Conservation (phyloP, 257 asterid species). For the Fraxinus quadrangulata region DNA sequence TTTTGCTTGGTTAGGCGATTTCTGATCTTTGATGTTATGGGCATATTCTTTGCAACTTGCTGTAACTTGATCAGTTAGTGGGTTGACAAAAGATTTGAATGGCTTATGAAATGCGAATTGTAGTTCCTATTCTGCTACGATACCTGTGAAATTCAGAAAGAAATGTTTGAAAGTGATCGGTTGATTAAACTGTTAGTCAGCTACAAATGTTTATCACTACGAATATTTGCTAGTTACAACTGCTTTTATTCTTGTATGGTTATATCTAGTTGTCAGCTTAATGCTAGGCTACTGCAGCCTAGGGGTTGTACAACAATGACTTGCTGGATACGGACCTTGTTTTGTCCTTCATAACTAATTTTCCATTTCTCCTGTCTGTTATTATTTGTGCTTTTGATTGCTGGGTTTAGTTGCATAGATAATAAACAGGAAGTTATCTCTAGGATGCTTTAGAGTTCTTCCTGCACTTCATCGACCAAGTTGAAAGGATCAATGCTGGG, state of each 20-base stretch:
- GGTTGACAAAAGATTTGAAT: not conserved
- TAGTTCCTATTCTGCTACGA: slow-evolving; percentile 11
- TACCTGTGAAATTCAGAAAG: slow-evolving; percentile 12
- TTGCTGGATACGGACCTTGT: slow-evolving; percentile 5
- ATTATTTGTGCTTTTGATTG: slow-evolving; percentile 14
- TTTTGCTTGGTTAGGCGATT: not conserved
- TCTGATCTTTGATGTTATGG: slow-evolving; percentile 3
- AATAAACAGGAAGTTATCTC: slow-evolving; percentile 31
- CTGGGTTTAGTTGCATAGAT: slow-evolving; percentile 14
- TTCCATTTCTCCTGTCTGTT: slow-evolving; percentile 1
- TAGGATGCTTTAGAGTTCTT: slow-evolving; percentile 98
- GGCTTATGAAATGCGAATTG: not conserved
- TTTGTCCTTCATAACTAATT: slow-evolving; percentile 12
- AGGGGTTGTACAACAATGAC: slow-evolving; percentile 1
- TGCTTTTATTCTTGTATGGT: slow-evolving; percentile 9
- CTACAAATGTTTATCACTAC: slow-evolving; percentile 1
- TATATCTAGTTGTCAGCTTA: slow-evolving; percentile 15
- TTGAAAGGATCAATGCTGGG: slow-evolving; percentile 69
- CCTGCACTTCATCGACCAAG: slow-evolving; percentile 92
- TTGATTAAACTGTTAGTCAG: slow-evolving; percentile 8
- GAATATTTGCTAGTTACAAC: slow-evolving; percentile 2
- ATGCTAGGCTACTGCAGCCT: slow-evolving; percentile 10
- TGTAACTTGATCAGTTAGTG: slow-evolving; percentile 2
- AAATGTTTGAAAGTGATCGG: not conserved
- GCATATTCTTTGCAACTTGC: slow-evolving; percentile 11